Conservation (phyloP, 495 filamentous ascomycete species). For the Podospora fimiseda region DNA sequence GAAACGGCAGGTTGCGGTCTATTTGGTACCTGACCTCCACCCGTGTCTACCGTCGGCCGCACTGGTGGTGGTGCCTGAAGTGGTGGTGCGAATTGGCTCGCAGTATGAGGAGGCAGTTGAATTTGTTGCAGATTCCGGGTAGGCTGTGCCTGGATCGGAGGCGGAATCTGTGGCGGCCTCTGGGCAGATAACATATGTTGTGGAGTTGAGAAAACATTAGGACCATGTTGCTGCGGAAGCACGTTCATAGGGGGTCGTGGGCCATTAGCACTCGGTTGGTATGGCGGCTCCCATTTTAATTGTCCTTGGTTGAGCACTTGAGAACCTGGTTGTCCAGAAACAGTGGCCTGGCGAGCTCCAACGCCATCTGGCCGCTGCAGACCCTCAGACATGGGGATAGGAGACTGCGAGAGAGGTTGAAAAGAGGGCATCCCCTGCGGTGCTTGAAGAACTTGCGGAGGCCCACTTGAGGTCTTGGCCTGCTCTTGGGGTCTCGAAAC, state of each 20-base stretch:
- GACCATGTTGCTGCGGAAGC: conserved; percentile 22
- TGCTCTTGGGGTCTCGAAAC: conserved; percentile 23
- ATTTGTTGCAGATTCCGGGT: conserved; percentile 28
- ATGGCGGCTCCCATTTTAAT: conserved; percentile 47
- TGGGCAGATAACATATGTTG: conserved; percentile 12
- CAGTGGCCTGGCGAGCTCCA: conserved; percentile 12
- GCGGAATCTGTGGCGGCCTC: conserved; percentile 13
- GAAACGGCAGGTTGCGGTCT: conserved; percentile 7
- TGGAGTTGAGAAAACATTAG: not conserved
- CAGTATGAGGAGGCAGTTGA: conserved; percentile 32
- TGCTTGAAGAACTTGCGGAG: conserved; percentile 35
- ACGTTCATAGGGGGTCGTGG: conserved; percentile 18
- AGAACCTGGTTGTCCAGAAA: not conserved
- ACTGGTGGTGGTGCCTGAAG: conserved; percentile 20
- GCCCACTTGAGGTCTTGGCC: conserved; percentile 18
- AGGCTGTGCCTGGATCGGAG: conserved; percentile 23
- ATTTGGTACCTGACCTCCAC: not conserved
- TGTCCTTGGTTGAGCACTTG: conserved; percentile 19
- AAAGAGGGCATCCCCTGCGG: conserved; percentile 31
- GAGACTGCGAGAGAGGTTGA: conserved; percentile 19
- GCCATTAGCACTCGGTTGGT: conserved; percentile 29
- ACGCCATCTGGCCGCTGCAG: conserved; percentile 24
- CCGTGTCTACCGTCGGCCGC: conserved; percentile 10
- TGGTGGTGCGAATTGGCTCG: conserved; percentile 31
- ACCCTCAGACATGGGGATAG: conserved; percentile 25